Evolutionary conservation across 2,329 filamentous ascomycete genomes (phyloP).

Genomic region (Phialophora macrospora): DNA sequence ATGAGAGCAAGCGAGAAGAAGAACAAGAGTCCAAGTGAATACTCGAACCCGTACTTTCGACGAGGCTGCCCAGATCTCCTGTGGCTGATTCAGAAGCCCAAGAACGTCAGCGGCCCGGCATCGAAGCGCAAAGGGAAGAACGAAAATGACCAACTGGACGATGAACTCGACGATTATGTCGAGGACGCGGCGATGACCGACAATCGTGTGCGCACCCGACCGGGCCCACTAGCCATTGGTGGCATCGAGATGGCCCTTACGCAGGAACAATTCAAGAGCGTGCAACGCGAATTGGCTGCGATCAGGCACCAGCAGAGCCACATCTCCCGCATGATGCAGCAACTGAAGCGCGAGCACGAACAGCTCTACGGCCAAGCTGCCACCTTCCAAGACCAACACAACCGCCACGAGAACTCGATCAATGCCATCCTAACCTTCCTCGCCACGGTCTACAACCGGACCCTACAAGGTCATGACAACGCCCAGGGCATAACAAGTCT

Average conservation of each 20-base stretch:
- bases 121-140: slow-evolving; percentile 55
- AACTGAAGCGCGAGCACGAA: slow-evolving; percentile 82
- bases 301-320: slow-evolving; percentile 84
- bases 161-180: slow-evolving; percentile 66
- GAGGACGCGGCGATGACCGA: slow-evolving; percentile 47
- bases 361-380: slow-evolving; percentile 86
- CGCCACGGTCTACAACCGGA: slow-evolving; percentile 94
- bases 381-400: slow-evolving; percentile 87
- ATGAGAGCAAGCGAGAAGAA: slow-evolving; percentile 97
- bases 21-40: slow-evolving; percentile 97
- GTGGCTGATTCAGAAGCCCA: slow-evolving; percentile 96
- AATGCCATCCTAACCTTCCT: slow-evolving; percentile 98
- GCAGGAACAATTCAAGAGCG: slow-evolving; percentile 74
- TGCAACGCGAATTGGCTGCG: slow-evolving; percentile 79
- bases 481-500: slow-evolving; percentile 70
- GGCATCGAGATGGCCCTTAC: slow-evolving; percentile 53
- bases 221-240: slow-evolving; percentile 50
- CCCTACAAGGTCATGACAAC: slow-evolving; percentile 82
- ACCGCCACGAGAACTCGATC: slow-evolving; percentile 97
- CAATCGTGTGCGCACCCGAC: slow-evolving; percentile 44
- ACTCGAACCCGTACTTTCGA: slow-evolving; percentile 95
- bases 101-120: slow-evolving; percentile 65
- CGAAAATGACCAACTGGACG: slow-evolving; percentile 67
- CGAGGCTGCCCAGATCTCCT: slow-evolving; percentile 88
- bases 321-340: slow-evolving; percentile 80